Conservation (phyloP, 1,284 basidiomycete genomes). For the Abortiporus biennis region DNA sequence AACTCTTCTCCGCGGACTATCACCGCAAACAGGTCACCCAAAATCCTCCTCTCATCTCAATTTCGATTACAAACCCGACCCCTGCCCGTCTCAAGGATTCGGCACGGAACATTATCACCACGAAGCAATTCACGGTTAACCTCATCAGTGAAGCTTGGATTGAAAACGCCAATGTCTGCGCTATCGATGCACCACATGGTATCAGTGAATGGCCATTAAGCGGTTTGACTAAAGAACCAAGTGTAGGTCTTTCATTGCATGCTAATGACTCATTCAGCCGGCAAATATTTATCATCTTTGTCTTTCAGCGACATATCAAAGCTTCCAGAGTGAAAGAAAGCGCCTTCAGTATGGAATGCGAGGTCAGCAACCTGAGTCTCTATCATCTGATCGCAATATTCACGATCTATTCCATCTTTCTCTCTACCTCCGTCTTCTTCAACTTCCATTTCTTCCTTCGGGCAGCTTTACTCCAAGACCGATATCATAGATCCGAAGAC, state of each 20-base stretch:
- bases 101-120: slow-evolving; percentile 55
- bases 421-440: too few relatives aligned
- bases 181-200: slow-evolving; percentile 58
- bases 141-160: slow-evolving; percentile 70
- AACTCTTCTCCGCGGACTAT: slow-evolving; percentile 12
- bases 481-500: slow-evolving; percentile 42
- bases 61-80: slow-evolving; percentile 39
- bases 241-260: slow-evolving; percentile 46
- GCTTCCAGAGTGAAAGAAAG: slow-evolving; percentile 68
- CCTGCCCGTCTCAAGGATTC: slow-evolving; percentile 71
- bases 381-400: too few relatives aligned
- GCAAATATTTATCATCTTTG: neutral
- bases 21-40: slow-evolving; percentile 39
- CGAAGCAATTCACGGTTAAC: slow-evolving; percentile 66
- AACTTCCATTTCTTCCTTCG: too few relatives aligned
- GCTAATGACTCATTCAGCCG: neutral
- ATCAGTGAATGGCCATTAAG: slow-evolving; percentile 68
- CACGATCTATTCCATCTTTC: slow-evolving; percentile 4
- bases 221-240: slow-evolving; percentile 55
- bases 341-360: slow-evolving; percentile 71
- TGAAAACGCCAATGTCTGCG: slow-evolving; percentile 64
- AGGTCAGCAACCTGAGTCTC: slow-evolving; percentile 40
- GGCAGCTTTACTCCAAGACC: slow-evolving; percentile 49
- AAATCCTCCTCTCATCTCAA: slow-evolving; percentile 58
- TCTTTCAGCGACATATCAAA: slow-evolving; percentile 40